phyloP scores from a whole-genome alignment of 768 basidiomycete genomes.

The Mycena alexandri region DNA sequence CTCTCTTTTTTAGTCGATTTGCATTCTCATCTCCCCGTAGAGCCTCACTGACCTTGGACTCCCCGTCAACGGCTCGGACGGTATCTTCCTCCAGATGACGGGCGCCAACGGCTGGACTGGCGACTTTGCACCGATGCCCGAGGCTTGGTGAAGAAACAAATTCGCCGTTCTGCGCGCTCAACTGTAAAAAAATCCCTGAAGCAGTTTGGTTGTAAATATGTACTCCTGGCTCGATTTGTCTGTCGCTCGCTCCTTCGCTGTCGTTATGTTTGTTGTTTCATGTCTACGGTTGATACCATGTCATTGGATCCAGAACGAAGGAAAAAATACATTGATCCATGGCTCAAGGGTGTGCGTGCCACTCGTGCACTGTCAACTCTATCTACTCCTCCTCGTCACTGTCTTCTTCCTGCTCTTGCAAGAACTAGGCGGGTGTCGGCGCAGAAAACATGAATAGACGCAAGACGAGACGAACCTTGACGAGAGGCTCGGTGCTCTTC shows the following conservation, averaged over 20 bases:
- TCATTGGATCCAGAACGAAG: constrained; percentile 10
- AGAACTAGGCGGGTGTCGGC: constrained; percentile 66
- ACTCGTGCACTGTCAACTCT: neutral
- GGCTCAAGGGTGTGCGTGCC: constrained; percentile 3
- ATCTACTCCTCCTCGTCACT: constrained; percentile 72
- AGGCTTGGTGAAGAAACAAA: constrained; percentile 76
- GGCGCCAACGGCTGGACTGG: constrained; percentile 81
- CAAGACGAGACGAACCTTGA: constrained; percentile 72
- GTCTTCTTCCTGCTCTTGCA: constrained; percentile 89
- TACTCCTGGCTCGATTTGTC: constrained; percentile 3
- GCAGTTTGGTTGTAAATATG: constrained; percentile 14
- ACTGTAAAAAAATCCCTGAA: neutral
- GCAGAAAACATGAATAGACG: neutral
- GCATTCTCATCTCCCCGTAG: constrained; percentile 53
- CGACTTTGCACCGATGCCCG: constrained; percentile 82
- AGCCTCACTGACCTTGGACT: constrained; percentile 90
- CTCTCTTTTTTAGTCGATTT: neutral
- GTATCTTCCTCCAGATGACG: constrained; percentile 85
- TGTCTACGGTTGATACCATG: constrained; percentile 23
- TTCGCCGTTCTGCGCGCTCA: neutral
- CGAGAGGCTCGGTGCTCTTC: constrained; percentile 86
- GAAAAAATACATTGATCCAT: constrained; percentile 37
- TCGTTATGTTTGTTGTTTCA: constrained; percentile 7
- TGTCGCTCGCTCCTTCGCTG: constrained; percentile 5
- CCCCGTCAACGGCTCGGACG: constrained; percentile 92